Base-by-base conservation (phyloP, 177 flowering plant genomes). In the Vitis hybrid region DNA sequence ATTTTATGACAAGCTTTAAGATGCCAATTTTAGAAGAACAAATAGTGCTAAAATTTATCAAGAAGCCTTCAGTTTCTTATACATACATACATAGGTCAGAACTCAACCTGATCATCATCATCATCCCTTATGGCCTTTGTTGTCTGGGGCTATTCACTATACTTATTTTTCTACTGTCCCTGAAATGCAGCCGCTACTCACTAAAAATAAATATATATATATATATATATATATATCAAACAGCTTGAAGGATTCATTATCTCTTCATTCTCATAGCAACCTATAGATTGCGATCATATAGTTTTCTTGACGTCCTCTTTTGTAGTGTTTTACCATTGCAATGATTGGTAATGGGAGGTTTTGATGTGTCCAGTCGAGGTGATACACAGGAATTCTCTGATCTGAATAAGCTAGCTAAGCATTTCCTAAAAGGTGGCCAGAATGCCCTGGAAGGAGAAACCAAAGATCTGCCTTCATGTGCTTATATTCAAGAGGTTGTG, bases 331-430 rank as follows among this genome's bases (percentile, higher is more conserved):
- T 14, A 7, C 12, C n/a, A 63, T 45, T 5, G 56, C n/a, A 8
- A 64, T 64, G 29, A 49, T 61, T 58, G 45, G 26, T 75, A 65
- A 63, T 62, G 11, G 61, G 14, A 33, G 61, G 51, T 52, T 72
- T 72, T 80, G 48, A 69, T 74, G 52, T 69, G 18, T 78, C 26
- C 87, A 95, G 99, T 77, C 98, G 99, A 59, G 92, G 97, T 59
- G 99, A 93, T 81, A 93, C 99, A 65, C 92, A 89, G 78, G 98
- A 91, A 68, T 95, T 77, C 68, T 76, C 97, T 69, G 99, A 93
- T 79, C 75, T 95, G 70, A 85, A 92, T 80, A 95, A 95, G 82
- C 93, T 95, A 63, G 94, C 97, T 16, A 91, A 80, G 66, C 97
- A 89, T 33, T 93, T 95, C 78, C 92, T 95, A 56, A 89, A 84